Conservation (phyloP, 768 basidiomycete genomes). For the Mycena belliarum region DNA sequence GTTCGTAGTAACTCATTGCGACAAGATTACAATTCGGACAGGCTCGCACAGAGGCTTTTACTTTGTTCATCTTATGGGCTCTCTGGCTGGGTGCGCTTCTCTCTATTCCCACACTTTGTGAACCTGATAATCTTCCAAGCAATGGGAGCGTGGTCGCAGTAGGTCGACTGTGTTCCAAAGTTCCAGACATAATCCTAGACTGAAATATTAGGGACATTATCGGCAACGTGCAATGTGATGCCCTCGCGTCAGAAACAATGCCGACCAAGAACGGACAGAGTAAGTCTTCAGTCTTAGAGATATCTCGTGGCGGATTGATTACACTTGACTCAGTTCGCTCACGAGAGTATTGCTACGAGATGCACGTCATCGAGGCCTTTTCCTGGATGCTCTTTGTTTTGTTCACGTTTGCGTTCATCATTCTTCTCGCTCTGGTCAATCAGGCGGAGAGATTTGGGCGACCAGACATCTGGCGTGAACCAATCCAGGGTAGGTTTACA, state of each 20-base stretch:
- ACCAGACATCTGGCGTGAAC: conserved; percentile 57
- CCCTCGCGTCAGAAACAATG: conserved; percentile 40
- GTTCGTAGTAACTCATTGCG: background rate
- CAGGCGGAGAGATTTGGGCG: conserved; percentile 57
- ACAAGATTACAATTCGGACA: conserved; percentile 69
- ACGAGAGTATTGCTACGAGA: conserved; percentile 68
- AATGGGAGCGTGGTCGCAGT: conserved; percentile 78
- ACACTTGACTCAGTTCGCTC: conserved; percentile 47
- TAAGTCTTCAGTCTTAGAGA: conserved; percentile 28
- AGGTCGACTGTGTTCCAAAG: conserved; percentile 26
- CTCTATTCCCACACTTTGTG: background rate
- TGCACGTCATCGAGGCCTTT: conserved; percentile 78
- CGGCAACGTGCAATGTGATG: conserved; percentile 61
- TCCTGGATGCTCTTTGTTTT: conserved; percentile 73
- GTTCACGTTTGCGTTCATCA: conserved; percentile 49
- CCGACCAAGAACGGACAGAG: conserved; percentile 57
- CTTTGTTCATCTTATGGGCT: conserved; percentile 54
- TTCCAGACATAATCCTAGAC: background rate
- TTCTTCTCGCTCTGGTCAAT: conserved; percentile 57
- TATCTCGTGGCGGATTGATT: conserved; percentile 7
- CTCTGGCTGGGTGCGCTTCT: conserved; percentile 67
- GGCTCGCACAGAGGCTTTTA: conserved; percentile 60
- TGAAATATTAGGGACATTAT: conserved; percentile 61
- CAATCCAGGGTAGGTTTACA: conserved; percentile 50
- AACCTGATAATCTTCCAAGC: conserved; percentile 45